phyloP scores from a whole-genome alignment of 345 rosid species.

The Sapria himalayana region DNA sequence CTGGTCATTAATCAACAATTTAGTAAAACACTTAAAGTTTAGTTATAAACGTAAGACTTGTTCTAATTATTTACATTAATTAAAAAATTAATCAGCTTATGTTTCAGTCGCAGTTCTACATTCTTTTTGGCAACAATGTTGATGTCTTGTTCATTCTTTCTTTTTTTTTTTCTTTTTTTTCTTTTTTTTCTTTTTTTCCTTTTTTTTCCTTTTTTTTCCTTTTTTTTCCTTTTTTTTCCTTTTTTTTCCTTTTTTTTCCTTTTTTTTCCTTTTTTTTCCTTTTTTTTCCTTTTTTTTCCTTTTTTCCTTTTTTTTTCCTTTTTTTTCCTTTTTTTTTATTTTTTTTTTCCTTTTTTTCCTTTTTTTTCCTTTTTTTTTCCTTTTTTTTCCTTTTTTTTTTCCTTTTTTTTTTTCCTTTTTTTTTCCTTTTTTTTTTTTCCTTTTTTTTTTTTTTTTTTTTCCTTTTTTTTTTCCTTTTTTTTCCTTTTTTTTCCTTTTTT shows the following conservation, averaged over 20 bases:
- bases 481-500: background rate
- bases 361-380: background rate
- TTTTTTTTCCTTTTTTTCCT: background rate
- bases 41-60: too few species aligned
- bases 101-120: too few species aligned
- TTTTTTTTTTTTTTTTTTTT: background rate
- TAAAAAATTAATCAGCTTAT: too few species aligned
- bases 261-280: background rate
- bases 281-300: background rate
- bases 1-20: too few species aligned
- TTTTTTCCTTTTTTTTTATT: background rate
- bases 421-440: background rate
- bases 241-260: background rate
- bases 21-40: too few species aligned
- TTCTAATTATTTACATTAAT: too few species aligned
- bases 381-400: background rate
- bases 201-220: background rate
- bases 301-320: background rate
- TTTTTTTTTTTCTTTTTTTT: constrained; percentile 4
- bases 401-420: background rate
- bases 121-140: too few species aligned
- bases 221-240: background rate
- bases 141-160: too few species aligned
- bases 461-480: background rate
- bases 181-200: background rate